These are phyloP conservation scores for Saccharomycopsis hybrid DNA, from an alignment of 1,139 yeast species.

Conservation along the genomic window DNA sequence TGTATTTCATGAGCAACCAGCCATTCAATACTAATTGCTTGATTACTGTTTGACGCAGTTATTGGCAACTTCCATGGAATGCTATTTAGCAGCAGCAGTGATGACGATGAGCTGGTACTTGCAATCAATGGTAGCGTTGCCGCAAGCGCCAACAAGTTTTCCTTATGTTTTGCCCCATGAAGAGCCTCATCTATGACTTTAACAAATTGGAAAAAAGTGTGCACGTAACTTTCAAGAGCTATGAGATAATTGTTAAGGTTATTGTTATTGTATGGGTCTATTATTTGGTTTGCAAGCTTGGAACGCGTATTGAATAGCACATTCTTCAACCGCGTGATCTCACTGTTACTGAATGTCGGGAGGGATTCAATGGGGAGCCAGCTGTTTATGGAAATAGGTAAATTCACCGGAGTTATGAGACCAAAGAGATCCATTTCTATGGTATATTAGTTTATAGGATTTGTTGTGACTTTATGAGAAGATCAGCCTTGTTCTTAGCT, in stretches of 20 bases:
- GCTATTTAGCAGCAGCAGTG: too few relatives aligned
- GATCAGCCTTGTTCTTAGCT: too few relatives aligned
- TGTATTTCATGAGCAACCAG: slow-evolving; percentile 11
- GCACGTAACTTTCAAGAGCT: slow-evolving; percentile 11
- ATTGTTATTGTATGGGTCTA: slow-evolving; percentile 2
- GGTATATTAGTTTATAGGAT: neutral
- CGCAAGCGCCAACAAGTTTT: slow-evolving; percentile 1
- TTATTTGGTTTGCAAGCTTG: slow-evolving; percentile 1
- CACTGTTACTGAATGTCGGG: neutral
- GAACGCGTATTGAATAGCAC: slow-evolving; percentile 2
- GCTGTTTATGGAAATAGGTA: neutral
- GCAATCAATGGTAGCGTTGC: neutral
- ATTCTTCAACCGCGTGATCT: neutral
- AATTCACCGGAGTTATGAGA: neutral
- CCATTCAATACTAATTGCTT: slow-evolving; percentile 7
- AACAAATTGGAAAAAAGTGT: slow-evolving; percentile 2
- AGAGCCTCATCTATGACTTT: neutral
- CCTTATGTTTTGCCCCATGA: neutral
- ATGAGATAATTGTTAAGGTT: slow-evolving; percentile 7
- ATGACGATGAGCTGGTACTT: too few relatives aligned
- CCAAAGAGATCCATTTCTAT: slow-evolving; percentile 5
- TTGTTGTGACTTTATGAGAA: too few relatives aligned
- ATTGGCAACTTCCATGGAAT: slow-evolving; percentile 18
- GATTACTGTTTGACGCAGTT: neutral
- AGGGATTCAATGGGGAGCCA: neutral